Conservation (phyloP, 73 alveolate species). For the Blepharisma japonicum region DNA sequence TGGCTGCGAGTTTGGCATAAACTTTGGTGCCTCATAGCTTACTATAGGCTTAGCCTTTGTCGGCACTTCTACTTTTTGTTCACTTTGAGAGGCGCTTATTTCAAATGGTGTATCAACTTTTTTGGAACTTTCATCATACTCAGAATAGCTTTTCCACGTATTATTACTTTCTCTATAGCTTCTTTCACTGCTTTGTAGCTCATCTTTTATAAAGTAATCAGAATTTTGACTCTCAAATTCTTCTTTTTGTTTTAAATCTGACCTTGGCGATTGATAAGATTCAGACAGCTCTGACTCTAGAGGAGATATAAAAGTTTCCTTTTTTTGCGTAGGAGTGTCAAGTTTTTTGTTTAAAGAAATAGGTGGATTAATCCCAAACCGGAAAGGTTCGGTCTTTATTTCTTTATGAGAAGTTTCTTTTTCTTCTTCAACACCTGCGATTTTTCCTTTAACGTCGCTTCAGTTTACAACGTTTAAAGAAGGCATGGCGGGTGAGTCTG, state of each 20-base stretch:
- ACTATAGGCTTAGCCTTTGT: too few species aligned
- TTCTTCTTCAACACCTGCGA: background rate
- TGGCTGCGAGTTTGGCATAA: background rate
- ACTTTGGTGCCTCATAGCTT: background rate
- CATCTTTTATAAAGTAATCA: background rate
- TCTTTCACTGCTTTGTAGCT: background rate
- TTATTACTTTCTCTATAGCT: conserved; percentile 8
- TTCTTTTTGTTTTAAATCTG: background rate
- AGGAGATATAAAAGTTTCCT: background rate
- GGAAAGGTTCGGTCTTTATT: background rate
- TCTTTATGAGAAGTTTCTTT: background rate
- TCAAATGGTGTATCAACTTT: too few species aligned
- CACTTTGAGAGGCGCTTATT: too few species aligned
- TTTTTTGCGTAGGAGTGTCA: background rate
- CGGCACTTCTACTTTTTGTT: too few species aligned
- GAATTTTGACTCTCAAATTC: background rate
- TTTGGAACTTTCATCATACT: background rate
- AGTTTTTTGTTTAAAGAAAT: conserved; percentile 16
- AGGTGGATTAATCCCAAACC: background rate
- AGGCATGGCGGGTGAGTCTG: background rate
- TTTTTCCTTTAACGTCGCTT: background rate
- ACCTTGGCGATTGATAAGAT: conserved; percentile 1
- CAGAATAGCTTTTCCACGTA: background rate
- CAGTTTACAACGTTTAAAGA: background rate
- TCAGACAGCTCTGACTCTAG: background rate